Base-by-base conservation (phyloP, 768 basidiomycete genomes). In the Calocybe indica region DNA sequence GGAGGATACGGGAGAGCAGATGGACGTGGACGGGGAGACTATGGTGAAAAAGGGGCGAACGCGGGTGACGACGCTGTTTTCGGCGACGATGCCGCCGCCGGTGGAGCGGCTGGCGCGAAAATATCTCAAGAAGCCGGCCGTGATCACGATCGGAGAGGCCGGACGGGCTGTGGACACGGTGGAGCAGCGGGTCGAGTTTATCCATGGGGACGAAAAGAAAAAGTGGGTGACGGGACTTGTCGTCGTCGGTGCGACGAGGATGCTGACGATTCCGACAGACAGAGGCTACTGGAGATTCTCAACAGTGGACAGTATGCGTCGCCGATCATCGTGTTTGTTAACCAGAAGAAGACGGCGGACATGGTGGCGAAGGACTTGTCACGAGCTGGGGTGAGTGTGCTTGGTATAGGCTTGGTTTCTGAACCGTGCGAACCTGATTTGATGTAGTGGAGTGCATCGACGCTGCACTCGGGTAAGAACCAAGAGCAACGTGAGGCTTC, bases 311-410 rank as follows among this genome's bases (percentile, higher is more conserved):
- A 78, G 52, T 92, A 82, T 63, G 66, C 82, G 33, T 81, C 96
- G 12, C 96, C 96, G 5, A 98, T 99, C 56, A 99, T 99, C 53
- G 89, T 93, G 13, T 99, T 98, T 68, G 94, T 97, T 73, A 98
- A 98, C 65, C 94, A 98, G 68, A 99, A 99, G 76, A 96, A 97
- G 76, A 95, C 92, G 9, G 95, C 94, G 43, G 96, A 99, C 63
- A 91, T 93, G 85, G 92, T 99, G 32, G 87, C 92, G 35, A 94
- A 94, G 64, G 94, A 97, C 60, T 73, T 99, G 2, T 83, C 85
- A 42, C 88, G 92, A 45, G 91, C 85, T 36, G 88, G 90, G 14
- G 88, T 94, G 64, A 37, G 88, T 78, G 15, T 34, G 40, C 55
- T 47, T 15, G 40, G 43, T 33, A 44, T 15, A 40, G 42, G 14